A percentile compares a stretch with the other conserved stretches of the same genome.
Evolutionary conservation across 176 grass and related monocot genomes (phyloP).

Genomic region (Tillandsia fasciculata): DNA sequence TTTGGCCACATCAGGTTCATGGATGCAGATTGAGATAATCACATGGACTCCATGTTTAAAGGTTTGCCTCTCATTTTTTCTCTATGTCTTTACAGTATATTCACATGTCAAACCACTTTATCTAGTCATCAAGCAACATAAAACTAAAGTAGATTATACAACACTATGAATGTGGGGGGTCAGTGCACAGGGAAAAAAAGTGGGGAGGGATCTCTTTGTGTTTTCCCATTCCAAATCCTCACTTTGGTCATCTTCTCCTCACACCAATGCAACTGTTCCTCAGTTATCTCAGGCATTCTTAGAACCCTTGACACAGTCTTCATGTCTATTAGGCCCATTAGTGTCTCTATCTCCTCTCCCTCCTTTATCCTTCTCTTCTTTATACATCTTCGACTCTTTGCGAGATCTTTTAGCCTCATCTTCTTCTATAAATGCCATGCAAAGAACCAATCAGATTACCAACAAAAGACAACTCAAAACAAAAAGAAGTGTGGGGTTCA

Average conservation of each 20-base stretch:
- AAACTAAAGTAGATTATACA: conserved; percentile 25
- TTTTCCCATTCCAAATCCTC: conserved; percentile 38
- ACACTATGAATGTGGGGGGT: conserved; percentile 3
- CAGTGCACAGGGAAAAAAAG: conserved; percentile 83
- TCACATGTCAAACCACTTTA: conserved; percentile 56
- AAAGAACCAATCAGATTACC: not conserved
- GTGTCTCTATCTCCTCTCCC: conserved; percentile 52
- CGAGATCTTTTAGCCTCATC: conserved; percentile 58
- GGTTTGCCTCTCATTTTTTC: conserved; percentile 21
- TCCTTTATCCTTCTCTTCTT: conserved; percentile 49
- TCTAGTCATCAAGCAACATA: conserved; percentile 28
- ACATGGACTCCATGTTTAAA: conserved; percentile 43
- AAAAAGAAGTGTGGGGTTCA: not conserved
- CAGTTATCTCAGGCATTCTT: conserved; percentile 55
- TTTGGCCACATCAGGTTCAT: not conserved
- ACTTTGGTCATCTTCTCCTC: conserved; percentile 87
- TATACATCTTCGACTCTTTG: conserved; percentile 45
- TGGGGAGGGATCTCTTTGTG: conserved; percentile 64
- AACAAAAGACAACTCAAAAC: not conserved
- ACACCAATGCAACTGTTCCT: conserved; percentile 88
- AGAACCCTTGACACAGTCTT: conserved; percentile 72
- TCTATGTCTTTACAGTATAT: conserved; percentile 37
- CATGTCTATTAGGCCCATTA: conserved; percentile 75
- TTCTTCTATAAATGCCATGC: conserved; percentile 37
- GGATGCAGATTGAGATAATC: conserved; percentile 7